Evolutionary conservation across 768 basidiomycete genomes (phyloP).

Genomic region (Collybia nuda): DNA sequence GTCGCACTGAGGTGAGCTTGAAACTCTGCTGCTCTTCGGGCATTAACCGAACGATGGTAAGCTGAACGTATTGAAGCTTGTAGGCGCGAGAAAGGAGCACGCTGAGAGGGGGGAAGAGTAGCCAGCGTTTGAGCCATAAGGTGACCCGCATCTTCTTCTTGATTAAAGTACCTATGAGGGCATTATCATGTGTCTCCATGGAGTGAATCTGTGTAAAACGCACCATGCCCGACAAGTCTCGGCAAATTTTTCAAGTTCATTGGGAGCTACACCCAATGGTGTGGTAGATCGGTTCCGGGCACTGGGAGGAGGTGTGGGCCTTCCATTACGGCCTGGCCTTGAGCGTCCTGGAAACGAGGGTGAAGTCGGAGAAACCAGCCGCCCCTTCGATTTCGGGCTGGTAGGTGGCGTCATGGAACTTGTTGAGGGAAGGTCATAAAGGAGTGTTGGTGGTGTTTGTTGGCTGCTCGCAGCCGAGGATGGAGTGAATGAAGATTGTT

Average conservation of each 20-base stretch:
- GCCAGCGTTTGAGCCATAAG: conserved; percentile 82
- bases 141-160: conserved; percentile 76
- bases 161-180: conserved; percentile 74
- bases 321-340: conserved; percentile 46
- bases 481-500: conserved; percentile 43
- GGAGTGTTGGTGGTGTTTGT: conserved; percentile 59
- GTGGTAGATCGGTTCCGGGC: conserved; percentile 66
- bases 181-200: not conserved
- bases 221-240: conserved; percentile 80
- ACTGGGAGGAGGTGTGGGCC: conserved; percentile 58
- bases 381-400: conserved; percentile 44
- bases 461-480: conserved; percentile 41
- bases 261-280: conserved; percentile 62
- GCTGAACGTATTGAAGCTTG: conserved; percentile 86
- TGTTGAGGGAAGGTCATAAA: conserved; percentile 73
- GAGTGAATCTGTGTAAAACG: conserved; percentile 14
- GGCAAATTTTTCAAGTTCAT: conserved; percentile 77
- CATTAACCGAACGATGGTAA: conserved; percentile 79
- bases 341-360: conserved; percentile 54
- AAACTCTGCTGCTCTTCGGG: conserved; percentile 78
- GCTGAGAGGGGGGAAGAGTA: conserved; percentile 78
- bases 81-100: conserved; percentile 82
- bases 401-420: conserved; percentile 57
- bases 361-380: conserved; percentile 54
- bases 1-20: conserved; percentile 81